A percentile compares a stretch with the other conserved stretches of the same genome.
These are phyloP conservation scores for Ampelomyces quisqualis DNA, from an alignment of 2,329 filamentous ascomycete species.

Conservation along the genomic window DNA sequence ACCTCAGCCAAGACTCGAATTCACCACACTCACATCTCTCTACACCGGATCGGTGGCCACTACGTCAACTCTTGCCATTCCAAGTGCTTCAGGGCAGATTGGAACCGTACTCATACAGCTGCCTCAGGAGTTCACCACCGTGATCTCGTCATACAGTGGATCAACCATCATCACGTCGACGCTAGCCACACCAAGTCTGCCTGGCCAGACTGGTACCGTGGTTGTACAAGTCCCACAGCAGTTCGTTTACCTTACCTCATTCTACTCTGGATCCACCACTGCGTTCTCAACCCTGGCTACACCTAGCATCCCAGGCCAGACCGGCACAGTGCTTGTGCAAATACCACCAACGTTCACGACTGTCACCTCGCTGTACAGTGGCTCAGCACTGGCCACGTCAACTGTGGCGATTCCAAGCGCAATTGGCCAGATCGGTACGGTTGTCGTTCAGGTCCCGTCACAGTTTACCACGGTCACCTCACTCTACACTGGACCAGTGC, in stretches of 20 bases:
- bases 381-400: neutral
- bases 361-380: neutral
- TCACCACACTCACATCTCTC: neutral
- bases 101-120: neutral
- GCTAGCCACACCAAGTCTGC: neutral
- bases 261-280: neutral
- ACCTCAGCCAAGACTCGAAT: neutral
- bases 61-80: neutral
- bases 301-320: neutral
- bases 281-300: neutral
- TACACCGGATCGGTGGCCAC: neutral
- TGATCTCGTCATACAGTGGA: neutral
- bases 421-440: neutral
- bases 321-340: neutral
- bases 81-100: neutral
- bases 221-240: neutral
- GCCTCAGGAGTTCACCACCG: neutral
- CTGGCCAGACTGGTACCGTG: neutral
- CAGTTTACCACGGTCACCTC: neutral
- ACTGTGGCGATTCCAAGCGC: neutral
- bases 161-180: neutral
- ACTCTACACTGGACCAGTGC: neutral
- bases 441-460: neutral
- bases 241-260: neutral
- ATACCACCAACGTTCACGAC: neutral